A percentile compares a stretch with the other conserved stretches of the same genome.
phyloP scores from a whole-genome alignment of 2,329 filamentous ascomycete species.

The Metarhizium brunneum region DNA sequence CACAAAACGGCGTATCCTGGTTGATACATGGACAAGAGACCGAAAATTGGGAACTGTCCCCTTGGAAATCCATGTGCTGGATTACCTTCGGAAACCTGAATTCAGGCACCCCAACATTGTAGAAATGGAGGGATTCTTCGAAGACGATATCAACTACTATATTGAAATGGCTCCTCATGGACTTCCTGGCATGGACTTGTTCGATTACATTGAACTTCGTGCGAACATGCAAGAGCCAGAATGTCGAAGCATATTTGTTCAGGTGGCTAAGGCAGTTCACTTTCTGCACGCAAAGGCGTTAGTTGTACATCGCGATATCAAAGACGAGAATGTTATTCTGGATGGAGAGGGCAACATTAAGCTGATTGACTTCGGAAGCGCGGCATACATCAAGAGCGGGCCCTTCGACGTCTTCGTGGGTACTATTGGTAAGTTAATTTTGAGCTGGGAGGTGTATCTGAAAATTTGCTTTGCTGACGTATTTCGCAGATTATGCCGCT shows the following conservation, averaged over 20 bases:
- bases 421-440: constrained; percentile 69
- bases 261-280: constrained; percentile 81
- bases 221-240: constrained; percentile 95
- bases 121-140: constrained; percentile 65
- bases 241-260: constrained; percentile 88
- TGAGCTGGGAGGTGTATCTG: constrained; percentile 24
- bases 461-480: not conserved
- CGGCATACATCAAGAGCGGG: constrained; percentile 95
- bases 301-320: constrained; percentile 96
- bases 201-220: constrained; percentile 95
- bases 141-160: constrained; percentile 88
- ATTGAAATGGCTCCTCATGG: constrained; percentile 97
- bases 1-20: constrained; percentile 89
- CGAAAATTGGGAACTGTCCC: constrained; percentile 88
- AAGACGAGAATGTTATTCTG: constrained; percentile 95
- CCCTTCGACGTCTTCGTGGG: constrained; percentile 99
- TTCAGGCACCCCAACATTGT: constrained; percentile 60
- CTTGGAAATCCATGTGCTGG: constrained; percentile 91
- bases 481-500: constrained; percentile 75
- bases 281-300: constrained; percentile 85
- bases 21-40: constrained; percentile 97
- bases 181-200: constrained; percentile 93
- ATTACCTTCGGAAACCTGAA: constrained; percentile 74
- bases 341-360: constrained; percentile 95
- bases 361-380: constrained; percentile 95